These are phyloP conservation scores for Hirschioporus abietinus DNA, from an alignment of 768 basidiomycete genomes.

Conservation along the genomic window DNA sequence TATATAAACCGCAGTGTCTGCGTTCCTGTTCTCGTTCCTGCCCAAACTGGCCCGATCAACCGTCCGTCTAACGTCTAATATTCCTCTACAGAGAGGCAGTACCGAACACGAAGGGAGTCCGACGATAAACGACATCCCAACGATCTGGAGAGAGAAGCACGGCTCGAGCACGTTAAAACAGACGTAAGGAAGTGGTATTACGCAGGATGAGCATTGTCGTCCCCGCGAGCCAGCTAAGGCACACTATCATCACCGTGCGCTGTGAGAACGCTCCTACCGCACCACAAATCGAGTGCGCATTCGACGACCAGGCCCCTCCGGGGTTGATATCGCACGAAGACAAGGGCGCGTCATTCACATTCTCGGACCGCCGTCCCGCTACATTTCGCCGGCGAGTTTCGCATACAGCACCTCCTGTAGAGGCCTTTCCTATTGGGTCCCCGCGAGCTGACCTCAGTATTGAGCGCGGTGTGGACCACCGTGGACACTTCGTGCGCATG, in stretches of 20 bases:
- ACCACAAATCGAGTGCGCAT: not conserved
- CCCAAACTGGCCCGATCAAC: not conserved
- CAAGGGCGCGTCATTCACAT: not conserved
- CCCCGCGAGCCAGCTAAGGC: not conserved
- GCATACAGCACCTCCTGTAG: not conserved
- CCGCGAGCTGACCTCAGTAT: not conserved
- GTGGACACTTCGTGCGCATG: not conserved
- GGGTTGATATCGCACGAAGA: not conserved
- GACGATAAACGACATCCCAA: not conserved
- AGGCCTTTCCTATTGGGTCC: not conserved
- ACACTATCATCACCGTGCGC: not conserved
- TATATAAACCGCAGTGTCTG: not conserved
- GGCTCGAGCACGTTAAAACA: not conserved
- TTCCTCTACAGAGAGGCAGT: not conserved
- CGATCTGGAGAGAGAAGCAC: not conserved
- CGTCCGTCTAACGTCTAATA: not conserved
- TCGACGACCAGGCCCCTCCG: not conserved
- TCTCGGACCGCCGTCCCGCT: not conserved
- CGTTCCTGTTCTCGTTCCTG: slow-evolving; percentile 1
- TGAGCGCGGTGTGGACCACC: not conserved
- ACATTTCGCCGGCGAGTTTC: not conserved
- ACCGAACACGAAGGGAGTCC: not conserved
- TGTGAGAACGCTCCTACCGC: not conserved
- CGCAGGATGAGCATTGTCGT: not conserved
- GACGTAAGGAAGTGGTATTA: not conserved